Conservation (phyloP, 2,329 filamentous ascomycete genomes). For the Beauveria australis region DNA sequence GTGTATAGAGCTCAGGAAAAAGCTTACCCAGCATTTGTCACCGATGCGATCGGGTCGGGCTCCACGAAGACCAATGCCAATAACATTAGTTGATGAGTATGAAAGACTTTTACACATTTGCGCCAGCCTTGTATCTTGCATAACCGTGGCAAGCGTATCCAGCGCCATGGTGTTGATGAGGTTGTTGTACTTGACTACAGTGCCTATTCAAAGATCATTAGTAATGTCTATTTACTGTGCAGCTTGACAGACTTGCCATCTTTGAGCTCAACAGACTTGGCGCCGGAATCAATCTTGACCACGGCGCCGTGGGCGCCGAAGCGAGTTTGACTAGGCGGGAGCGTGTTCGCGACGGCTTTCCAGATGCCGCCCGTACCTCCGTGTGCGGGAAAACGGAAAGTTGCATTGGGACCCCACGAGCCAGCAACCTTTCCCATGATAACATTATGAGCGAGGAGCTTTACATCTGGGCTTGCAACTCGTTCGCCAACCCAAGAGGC, state of each 20-base stretch:
- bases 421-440: constrained; percentile 84
- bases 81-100: constrained; percentile 96
- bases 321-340: constrained; percentile 73
- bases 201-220: constrained; percentile 25
- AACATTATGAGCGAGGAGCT: constrained; percentile 78
- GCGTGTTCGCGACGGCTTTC: constrained; percentile 82
- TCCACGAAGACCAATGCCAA: constrained; percentile 91
- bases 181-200: constrained; percentile 74
- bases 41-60: constrained; percentile 89
- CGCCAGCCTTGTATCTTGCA: constrained; percentile 79
- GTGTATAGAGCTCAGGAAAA: too few relatives aligned
- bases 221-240: too few relatives aligned
- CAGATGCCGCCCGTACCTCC: constrained; percentile 92
- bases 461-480: constrained; percentile 84
- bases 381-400: constrained; percentile 85
- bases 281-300: constrained; percentile 67
- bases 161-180: constrained; percentile 87
- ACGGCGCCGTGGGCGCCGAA: constrained; percentile 74
- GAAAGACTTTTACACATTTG: constrained; percentile 81
- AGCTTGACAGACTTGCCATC: constrained; percentile 44
- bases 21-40: constrained; percentile 91
- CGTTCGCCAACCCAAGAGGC: constrained; percentile 90
- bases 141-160: constrained; percentile 68
- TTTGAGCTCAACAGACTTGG: constrained; percentile 65
- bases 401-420: constrained; percentile 89